Percentiles rank a stretch among this genome's conserved stretches.
Conservation (phyloP, 2,329 filamentous ascomycete genomes). For the Salinomyces thailandicus region DNA sequence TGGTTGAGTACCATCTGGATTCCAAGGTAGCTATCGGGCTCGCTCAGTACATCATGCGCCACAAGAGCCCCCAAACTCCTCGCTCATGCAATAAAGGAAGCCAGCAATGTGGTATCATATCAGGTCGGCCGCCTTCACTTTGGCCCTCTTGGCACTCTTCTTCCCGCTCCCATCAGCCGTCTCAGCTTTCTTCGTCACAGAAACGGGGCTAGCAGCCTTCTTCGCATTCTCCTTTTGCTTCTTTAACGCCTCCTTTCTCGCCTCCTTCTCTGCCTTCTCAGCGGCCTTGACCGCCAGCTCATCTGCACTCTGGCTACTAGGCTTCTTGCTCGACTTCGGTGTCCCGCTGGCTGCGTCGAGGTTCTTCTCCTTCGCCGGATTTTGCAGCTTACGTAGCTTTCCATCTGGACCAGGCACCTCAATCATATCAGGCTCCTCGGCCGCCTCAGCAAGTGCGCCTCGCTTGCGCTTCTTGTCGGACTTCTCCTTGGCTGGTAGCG, state of each 20-base stretch:
- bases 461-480: slow-evolving; percentile 25
- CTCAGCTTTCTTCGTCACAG: slow-evolving; percentile 1
- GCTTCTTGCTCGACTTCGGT: slow-evolving; percentile 19
- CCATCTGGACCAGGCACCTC: slow-evolving; percentile 25
- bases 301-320: slow-evolving; percentile 16
- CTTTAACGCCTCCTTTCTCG: slow-evolving; percentile 18
- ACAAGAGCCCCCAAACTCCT: too few relatives aligned
- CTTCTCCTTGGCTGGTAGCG: slow-evolving; percentile 25
- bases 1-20: too few relatives aligned
- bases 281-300: slow-evolving; percentile 14
- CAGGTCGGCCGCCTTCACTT: slow-evolving; percentile 15
- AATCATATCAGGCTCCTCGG: slow-evolving; percentile 16
- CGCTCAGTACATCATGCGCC: too few relatives aligned
- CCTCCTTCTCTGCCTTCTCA: slow-evolving; percentile 18
- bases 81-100: too few relatives aligned
- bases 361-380: slow-evolving; percentile 15
- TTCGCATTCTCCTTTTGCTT: slow-evolving; percentile 18
- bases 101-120: too few relatives aligned
- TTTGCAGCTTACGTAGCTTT: slow-evolving; percentile 23
- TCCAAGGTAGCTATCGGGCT: too few relatives aligned
- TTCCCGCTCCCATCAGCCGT: slow-evolving; percentile 1
- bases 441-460: slow-evolving; percentile 17
- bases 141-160: slow-evolving; percentile 9
- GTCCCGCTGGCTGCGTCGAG: slow-evolving; percentile 1
- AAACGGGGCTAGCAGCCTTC: slow-evolving; percentile 1